Percentiles rank a stretch among this genome's conserved stretches.
phyloP scores from a whole-genome alignment of 139 green algal species.

The Tetradesmus obliquus region DNA sequence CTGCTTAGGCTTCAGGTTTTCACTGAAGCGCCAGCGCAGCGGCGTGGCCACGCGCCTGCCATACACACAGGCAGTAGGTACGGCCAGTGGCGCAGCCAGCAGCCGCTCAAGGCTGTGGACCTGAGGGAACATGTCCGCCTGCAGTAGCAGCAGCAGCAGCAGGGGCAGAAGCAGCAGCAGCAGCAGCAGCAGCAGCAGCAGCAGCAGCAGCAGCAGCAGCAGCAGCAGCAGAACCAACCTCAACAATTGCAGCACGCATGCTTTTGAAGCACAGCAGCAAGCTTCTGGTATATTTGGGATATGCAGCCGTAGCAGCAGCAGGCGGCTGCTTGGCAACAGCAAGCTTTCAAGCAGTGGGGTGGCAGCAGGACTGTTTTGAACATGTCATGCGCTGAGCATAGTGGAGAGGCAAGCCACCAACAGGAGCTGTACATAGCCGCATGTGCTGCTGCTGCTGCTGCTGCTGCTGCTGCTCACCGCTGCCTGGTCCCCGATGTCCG shows the following conservation, averaged over 20 bases:
- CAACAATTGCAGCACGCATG: no score
- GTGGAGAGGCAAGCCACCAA: no score
- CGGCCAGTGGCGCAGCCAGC: neutral
- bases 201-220: neutral
- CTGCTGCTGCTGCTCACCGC: neutral
- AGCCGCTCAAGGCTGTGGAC: neutral
- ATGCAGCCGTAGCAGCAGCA: no score
- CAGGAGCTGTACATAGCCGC: neutral
- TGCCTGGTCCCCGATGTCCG: neutral
- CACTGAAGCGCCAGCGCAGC: neutral
- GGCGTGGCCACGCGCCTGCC: neutral
- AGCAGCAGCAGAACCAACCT: neutral
- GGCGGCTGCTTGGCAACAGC: no score
- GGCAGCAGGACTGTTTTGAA: no score
- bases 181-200: neutral
- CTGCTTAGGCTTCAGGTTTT: neutral
- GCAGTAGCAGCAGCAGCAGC: neutral
- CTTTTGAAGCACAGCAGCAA: no score
- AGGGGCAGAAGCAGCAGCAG: neutral
- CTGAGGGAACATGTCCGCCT: neutral
- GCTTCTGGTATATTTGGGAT: no score
- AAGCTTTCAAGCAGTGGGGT: no score
- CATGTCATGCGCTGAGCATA: no score
- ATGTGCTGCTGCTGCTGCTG: neutral
- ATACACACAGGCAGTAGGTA: neutral